Percentiles rank a stretch among this genome's conserved stretches.
These are phyloP conservation scores for Monosporozyma siamensis DNA, from an alignment of 805 yeast species.

Conservation along the genomic window DNA sequence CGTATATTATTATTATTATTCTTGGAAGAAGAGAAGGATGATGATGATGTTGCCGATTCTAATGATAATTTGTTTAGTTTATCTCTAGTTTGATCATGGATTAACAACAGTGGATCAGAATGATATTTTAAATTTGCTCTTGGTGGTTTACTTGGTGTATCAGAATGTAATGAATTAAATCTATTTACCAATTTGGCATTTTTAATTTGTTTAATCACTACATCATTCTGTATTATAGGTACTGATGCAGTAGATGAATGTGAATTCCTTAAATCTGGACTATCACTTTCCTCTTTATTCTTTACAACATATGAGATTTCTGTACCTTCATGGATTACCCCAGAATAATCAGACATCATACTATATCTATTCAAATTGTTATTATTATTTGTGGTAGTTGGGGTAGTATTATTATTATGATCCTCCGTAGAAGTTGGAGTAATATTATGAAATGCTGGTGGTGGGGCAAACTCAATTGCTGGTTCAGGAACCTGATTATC, in stretches of 20 bases:
- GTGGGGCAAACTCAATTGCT: not conserved
- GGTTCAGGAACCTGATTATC: not conserved
- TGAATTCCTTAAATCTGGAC: not conserved
- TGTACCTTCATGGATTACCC: conserved; percentile 28
- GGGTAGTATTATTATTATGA: not conserved
- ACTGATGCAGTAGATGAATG: not conserved
- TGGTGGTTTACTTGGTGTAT: conserved; percentile 3
- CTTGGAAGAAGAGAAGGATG: no score
- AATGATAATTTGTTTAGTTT: conserved; percentile 7
- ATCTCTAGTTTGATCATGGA: not conserved
- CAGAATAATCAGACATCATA: conserved; percentile 26
- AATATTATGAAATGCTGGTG: not conserved
- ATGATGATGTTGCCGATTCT: not conserved
- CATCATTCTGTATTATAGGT: conserved; percentile 6
- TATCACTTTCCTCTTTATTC: conserved; percentile 5
- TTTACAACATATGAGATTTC: conserved; percentile 24
- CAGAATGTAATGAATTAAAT: conserved; percentile 8
- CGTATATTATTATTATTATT: no score
- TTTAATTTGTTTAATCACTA: conserved; percentile 13
- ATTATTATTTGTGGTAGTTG: not conserved
- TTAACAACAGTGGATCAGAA: not conserved
- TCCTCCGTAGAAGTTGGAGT: not conserved
- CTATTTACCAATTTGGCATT: conserved; percentile 20
- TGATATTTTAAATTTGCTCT: not conserved
- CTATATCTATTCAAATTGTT: conserved; percentile 18